Evolutionary conservation across 495 filamentous ascomycete genomes (phyloP).

Genomic region (Aspergillus cavernicola): DNA sequence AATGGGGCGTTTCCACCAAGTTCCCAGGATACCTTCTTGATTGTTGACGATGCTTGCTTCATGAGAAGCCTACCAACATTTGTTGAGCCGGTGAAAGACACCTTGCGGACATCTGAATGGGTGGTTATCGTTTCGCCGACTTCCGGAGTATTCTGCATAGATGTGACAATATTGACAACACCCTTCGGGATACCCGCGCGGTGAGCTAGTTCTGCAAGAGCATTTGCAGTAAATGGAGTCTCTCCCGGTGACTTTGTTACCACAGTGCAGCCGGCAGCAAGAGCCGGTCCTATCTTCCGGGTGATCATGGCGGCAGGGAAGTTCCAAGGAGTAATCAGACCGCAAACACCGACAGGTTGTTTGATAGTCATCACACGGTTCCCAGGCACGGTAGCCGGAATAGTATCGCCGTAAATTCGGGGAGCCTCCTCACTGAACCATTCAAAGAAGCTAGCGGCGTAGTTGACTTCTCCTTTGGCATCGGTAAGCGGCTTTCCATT

Average conservation of each 20-base stretch:
- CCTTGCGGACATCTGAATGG: constrained; percentile 68
- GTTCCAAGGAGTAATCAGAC: constrained; percentile 96
- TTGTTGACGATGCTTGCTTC: constrained; percentile 72
- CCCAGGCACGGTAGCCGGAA: constrained; percentile 61
- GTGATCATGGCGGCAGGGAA: constrained; percentile 94
- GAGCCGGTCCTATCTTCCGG: constrained; percentile 78
- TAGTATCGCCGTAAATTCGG: constrained; percentile 67
- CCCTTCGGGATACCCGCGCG: constrained; percentile 82
- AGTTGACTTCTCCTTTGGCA: constrained; percentile 66
- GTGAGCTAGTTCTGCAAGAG: constrained; percentile 75
- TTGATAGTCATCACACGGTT: constrained; percentile 78
- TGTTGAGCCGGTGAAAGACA: constrained; percentile 89
- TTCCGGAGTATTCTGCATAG: constrained; percentile 65
- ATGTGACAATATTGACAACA: constrained; percentile 78
- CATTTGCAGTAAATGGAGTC: constrained; percentile 80
- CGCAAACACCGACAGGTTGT: constrained; percentile 90
- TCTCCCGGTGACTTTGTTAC: constrained; percentile 82
- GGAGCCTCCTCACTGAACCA: constrained; percentile 79
- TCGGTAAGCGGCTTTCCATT: constrained; percentile 73
- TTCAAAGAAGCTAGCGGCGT: constrained; percentile 71
- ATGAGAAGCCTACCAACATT: constrained; percentile 83
- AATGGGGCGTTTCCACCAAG: constrained; percentile 90
- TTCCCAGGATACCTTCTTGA: constrained; percentile 86
- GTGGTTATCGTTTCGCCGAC: constrained; percentile 72
- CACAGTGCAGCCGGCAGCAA: constrained; percentile 81